phyloP scores from a whole-genome alignment of 2,329 filamentous ascomycete species.

The Monilinia fructigena region DNA sequence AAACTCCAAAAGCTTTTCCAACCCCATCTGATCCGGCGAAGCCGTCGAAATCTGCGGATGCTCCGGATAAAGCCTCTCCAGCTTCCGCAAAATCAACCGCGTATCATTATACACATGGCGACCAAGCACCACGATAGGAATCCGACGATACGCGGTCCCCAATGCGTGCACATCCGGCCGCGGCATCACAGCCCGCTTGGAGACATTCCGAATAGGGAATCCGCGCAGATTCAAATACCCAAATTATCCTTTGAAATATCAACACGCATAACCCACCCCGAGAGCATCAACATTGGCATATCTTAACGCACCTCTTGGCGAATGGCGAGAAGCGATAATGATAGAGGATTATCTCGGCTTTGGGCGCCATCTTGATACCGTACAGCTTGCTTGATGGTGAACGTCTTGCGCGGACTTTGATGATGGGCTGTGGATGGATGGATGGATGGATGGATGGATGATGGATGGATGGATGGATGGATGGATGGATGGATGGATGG shows the following conservation, averaged over 20 bases:
- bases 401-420: too few species aligned
- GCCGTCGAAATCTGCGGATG: background rate
- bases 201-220: constrained; percentile 67
- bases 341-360: constrained; percentile 51
- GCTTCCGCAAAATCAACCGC: constrained; percentile 63
- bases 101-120: constrained; percentile 69
- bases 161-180: constrained; percentile 62
- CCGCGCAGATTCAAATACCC: constrained; percentile 66
- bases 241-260: constrained; percentile 46
- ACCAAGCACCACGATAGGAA: constrained; percentile 65
- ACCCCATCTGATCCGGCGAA: background rate
- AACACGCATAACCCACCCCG: background rate
- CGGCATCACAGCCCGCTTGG: constrained; percentile 58
- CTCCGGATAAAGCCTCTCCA: constrained; percentile 55
- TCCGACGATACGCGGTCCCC: constrained; percentile 66
- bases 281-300: background rate
- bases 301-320: constrained; percentile 47
- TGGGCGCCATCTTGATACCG: constrained; percentile 19
- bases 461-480: too few species aligned
- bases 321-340: constrained; percentile 67
- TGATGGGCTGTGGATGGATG: too few species aligned
- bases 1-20: constrained; percentile 56
- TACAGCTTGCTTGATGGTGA: too few species aligned
- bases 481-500: too few species aligned
- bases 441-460: too few species aligned